Conservation (phyloP, 2,329 filamentous ascomycete species). For the Cytospora mali region DNA sequence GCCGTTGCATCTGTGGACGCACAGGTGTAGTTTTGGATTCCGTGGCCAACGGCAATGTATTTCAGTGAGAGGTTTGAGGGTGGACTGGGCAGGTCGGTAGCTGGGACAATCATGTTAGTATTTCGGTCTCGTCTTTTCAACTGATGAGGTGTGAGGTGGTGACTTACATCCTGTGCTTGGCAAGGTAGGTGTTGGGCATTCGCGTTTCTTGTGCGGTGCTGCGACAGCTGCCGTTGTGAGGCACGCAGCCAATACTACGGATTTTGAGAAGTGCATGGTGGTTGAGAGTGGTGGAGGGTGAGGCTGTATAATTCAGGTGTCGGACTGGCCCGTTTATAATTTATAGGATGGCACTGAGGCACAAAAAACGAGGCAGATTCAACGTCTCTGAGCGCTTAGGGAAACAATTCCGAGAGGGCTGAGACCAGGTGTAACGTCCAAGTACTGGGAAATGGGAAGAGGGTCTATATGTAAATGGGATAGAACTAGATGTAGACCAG, state of each 20-base stretch:
- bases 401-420: conserved; percentile 1
- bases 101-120: conserved; percentile 32
- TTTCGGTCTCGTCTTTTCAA: background rate
- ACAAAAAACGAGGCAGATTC: background rate
- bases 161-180: conserved; percentile 44
- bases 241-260: conserved; percentile 12
- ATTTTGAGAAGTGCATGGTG: conserved; percentile 22
- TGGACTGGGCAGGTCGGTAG: conserved; percentile 48
- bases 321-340: conserved; percentile 12
- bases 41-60: conserved; percentile 63
- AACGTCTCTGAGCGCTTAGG: conserved; percentile 18
- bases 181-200: conserved; percentile 37
- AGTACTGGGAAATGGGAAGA: background rate
- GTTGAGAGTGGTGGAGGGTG: background rate
- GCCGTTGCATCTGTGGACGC: conserved; percentile 39
- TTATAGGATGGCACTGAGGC: conserved; percentile 11
- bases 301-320: background rate
- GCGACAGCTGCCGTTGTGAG: conserved; percentile 22
- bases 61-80: conserved; percentile 46
- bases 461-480: background rate
- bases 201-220: conserved; percentile 20
- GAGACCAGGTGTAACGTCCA: background rate
- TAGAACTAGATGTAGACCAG: background rate
- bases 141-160: background rate
- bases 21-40: conserved; percentile 72